Evolutionary conservation across 2,329 filamentous ascomycete genomes (phyloP), one percentile per base, ranked within the genome.

Genomic region (Metarhizium guizhouense): DNA sequence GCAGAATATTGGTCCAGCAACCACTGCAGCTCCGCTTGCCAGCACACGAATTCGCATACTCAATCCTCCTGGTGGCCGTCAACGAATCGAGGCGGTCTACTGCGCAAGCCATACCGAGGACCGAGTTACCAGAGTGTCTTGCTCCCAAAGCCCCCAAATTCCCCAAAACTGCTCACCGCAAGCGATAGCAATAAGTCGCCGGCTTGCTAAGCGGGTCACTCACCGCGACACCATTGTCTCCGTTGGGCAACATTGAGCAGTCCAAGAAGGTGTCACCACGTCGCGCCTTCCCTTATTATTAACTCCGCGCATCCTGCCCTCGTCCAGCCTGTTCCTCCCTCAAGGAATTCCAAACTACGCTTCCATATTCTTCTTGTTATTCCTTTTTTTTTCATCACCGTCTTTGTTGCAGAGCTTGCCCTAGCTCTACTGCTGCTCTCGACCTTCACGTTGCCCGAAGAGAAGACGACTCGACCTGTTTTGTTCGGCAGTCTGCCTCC

Each of bases 261-360:
- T 52, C 30, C 47, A 14, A 32, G 16, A 53, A 53, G 14, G 51
- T 47, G 51, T 38, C 25, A 42, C 51, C 51, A 20, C 29, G 38
- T 47, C 51, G 51, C 51, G 38, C 51, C 40, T 53, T 30, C 51
- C 51, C 36, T 45, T 53, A 18, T 51, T 51, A 38, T 20, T 34
- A 34, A 16, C 16, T n/a, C 16, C 25, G 34, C 51, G n/a, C 51
- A 36, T 36, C 48, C 48, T 36, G 14, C 16, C n/a, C 18, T 25
- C 25, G 13, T 53, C n/a, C 40, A n/a, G 16, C 42, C 47, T 29
- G 11, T 25, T 30, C 47, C 38, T 30, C 20, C 3, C 30, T 29
- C 30, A 42, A 20, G 16, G 14, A 4, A 49, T 20, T 51, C 11
- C 42, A 48, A 45, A 45, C 25, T 36, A 38, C 32, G 43, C 14